Base-by-base conservation (phyloP, 148 eudicot species). In the Cornus kousa region DNA sequence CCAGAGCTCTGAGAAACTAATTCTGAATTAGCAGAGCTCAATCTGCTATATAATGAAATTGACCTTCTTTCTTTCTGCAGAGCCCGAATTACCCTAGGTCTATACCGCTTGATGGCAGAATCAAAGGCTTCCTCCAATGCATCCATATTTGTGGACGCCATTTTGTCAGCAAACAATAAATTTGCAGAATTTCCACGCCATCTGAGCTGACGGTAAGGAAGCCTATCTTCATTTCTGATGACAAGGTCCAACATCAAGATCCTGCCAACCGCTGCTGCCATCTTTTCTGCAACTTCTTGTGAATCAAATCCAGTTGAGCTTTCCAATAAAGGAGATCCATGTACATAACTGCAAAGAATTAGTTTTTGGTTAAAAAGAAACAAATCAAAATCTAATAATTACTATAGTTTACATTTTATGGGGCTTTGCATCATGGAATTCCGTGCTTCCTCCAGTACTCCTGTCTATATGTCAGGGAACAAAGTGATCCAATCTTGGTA, bases 171-270 rank as follows among this genome's bases (percentile, higher is more conserved):
- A 80, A 91, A 80, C 73, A 97, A 84, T 31, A 97, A 80, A 82
- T 97, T 97, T 72, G 97, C 98, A 81, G 84, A 85, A 86, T 97
- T 97, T 64, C 99, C 99, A 80, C 98, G 99, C 99, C 99, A 97
- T 19, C 97, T 87, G 32, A 97, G 92, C 79, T 91, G 90, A 55
- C 88, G 90, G 85, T 98, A 97, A 73, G 97, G 98, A 82, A 97
- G 92, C 79, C 99, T 90, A 83, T 97, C 99, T 87, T 97, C 99
- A 40, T 97, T 97, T 89, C 99, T 91, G 73, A 97, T 97, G 55
- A 94, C 94, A 73, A 97, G 91, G 85, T 97, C 99, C 81, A 97
- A 86, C 92, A 94, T 83, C 83, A 97, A 79, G 80, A 97, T 91
- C 84, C 97, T 90, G 46, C 99, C 99, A 74, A 97, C 95, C 40